Base-by-base conservation (phyloP, 306 rosid species). In the Prinsepia uniflora region DNA sequence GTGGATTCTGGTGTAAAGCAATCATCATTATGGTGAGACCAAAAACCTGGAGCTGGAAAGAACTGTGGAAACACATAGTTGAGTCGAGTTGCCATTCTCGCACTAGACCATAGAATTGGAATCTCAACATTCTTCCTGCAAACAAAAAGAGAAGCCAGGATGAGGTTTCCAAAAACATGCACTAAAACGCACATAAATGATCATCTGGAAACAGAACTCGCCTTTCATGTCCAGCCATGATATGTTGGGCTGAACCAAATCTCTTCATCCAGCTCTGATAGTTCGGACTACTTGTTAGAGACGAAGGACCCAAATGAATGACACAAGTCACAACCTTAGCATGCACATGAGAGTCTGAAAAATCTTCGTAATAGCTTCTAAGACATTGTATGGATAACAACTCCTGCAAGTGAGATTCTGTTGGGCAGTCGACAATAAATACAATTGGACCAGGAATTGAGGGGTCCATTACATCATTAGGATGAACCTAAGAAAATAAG, bases 171-270 rank as follows among this genome's bases (percentile, higher is more conserved):
- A 68, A 61, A 68, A 61, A 56, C 39, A 73, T 48, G 17, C 34
- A 14, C 41, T 63, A 43, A 67, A 49, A 65, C 73, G 75, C 61
- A 54, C 14, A 11, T 69, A 45, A 52, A 61, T 22, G 39, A 68
- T 53, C n/a, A 41, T 39, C 22, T 50, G 67, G 72, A 67, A 47
- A 63, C 75, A 49, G 48, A 65, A 53, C 79, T 70, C 67, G 88
- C 98, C 83, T 94, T 82, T 89, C 87, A 75, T 90, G 96, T 68
- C 98, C 98, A 41, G 96, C 97, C 88, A 89, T 82, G 77, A 94
- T 90, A 80, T 93, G 97, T 73, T 89, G 92, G 34, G 89, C 82
- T 62, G 89, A 84, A 78, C 88, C 83, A 71, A 90, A 90, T 81
- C 85, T 87, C 70, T 74, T 81, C 95, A 86, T 89, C 98, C 98